Evolutionary conservation across 306 rosid species (phyloP).

Genomic region (Cyclanthera cordifolia): DNA sequence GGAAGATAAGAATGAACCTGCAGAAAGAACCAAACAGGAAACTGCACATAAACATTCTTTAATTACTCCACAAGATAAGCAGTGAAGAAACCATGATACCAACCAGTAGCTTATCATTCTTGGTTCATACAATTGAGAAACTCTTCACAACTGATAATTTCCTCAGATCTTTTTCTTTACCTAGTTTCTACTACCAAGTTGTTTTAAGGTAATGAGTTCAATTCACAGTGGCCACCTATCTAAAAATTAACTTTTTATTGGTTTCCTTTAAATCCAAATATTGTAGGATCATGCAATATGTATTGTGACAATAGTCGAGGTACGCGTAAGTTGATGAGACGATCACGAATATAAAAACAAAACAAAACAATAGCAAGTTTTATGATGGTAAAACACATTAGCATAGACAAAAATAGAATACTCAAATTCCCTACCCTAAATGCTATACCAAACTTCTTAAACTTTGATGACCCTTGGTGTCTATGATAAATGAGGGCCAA

Average conservation of each 20-base stretch:
- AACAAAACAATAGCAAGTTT: not conserved
- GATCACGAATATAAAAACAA: too few relatives aligned
- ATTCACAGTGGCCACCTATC: too few relatives aligned
- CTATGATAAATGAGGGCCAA: conserved; percentile 4
- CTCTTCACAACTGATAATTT: not conserved
- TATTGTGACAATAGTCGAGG: too few relatives aligned
- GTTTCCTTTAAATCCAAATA: too few relatives aligned
- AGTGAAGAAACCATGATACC: not conserved
- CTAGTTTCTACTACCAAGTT: too few relatives aligned
- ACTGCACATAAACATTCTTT: not conserved
- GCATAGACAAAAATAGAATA: not conserved
- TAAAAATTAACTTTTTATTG: too few relatives aligned
- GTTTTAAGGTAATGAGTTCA: too few relatives aligned
- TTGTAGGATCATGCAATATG: too few relatives aligned
- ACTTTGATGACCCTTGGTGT: not conserved
- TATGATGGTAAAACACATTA: not conserved
- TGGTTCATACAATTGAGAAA: not conserved
- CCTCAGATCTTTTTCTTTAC: not conserved
- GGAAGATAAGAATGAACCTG: not conserved
- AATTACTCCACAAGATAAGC: not conserved
- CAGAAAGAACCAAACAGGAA: not conserved
- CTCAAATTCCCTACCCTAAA: not conserved
- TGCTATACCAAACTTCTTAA: not conserved
- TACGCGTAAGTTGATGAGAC: too few relatives aligned
- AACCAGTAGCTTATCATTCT: not conserved